Percentiles rank a stretch among this genome's conserved stretches.
Conservation (phyloP, 129 eudicot species). For the Sambucus nigra region DNA sequence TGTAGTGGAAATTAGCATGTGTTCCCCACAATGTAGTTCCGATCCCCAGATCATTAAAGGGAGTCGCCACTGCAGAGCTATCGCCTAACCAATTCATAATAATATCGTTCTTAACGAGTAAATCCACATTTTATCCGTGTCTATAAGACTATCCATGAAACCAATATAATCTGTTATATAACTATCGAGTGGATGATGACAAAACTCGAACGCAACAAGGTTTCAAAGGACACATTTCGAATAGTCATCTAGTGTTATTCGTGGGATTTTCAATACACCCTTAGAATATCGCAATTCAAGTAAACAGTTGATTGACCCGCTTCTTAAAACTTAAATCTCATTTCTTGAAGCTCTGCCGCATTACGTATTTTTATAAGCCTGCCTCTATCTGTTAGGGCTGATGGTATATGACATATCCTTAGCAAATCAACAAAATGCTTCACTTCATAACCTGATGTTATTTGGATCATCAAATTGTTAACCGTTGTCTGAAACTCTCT, state of each 20-base stretch:
- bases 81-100: slow-evolving; percentile 10
- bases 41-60: slow-evolving; percentile 3
- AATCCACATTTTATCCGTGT: slow-evolving; percentile 12
- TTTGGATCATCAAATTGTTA: neutral
- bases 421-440: slow-evolving; percentile 7
- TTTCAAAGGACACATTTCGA: slow-evolving; percentile 14
- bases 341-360: slow-evolving; percentile 10
- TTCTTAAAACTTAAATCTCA: slow-evolving; percentile 13
- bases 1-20: slow-evolving; percentile 1
- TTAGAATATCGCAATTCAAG: slow-evolving; percentile 7
- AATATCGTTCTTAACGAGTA: slow-evolving; percentile 13
- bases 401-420: slow-evolving; percentile 12
- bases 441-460: neutral
- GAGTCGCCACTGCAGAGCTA: slow-evolving; percentile 5
- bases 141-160: slow-evolving; percentile 17
- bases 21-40: neutral
- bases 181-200: slow-evolving; percentile 11
- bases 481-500: no score
- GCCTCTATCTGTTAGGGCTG: neutral
- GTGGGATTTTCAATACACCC: slow-evolving; percentile 18
- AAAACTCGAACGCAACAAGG: slow-evolving; percentile 12
- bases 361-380: neutral
- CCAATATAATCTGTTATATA: slow-evolving; percentile 11
- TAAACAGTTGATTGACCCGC: neutral
- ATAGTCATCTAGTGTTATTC: neutral